Conservation (phyloP, 495 filamentous ascomycete species). For the Penicillium cataractarum region DNA sequence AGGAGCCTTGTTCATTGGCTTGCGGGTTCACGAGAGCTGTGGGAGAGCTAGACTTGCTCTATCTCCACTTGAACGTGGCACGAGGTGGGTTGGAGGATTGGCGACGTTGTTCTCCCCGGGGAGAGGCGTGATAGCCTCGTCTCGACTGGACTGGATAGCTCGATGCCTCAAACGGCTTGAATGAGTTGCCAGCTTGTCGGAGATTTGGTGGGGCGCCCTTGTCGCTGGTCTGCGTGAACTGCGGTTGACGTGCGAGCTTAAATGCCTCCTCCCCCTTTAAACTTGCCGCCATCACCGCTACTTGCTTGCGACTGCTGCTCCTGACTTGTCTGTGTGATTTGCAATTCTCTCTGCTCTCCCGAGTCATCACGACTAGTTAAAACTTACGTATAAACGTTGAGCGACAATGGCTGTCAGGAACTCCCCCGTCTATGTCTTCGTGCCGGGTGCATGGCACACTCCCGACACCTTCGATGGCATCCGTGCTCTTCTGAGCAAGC, state of each 20-base stretch:
- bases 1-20: not conserved
- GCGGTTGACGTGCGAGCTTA: not conserved
- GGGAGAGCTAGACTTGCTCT: not conserved
- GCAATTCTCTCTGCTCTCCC: not conserved
- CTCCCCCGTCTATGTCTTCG: slow-evolving; percentile 9
- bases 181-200: not conserved
- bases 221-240: not conserved
- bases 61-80: not conserved
- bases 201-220: not conserved
- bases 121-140: not conserved
- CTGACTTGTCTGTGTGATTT: not conserved
- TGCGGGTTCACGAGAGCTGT: not conserved
- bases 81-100: not conserved
- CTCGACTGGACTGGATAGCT: not conserved
- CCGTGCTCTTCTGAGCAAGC: not conserved
- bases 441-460: slow-evolving; percentile 6
- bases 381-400: not conserved
- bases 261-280: not conserved
- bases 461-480: slow-evolving; percentile 5
- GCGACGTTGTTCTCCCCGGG: not conserved
- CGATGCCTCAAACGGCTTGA: not conserved
- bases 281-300: not conserved
- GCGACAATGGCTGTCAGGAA: slow-evolving; percentile 11
- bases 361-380: not conserved
- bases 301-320: not conserved